Evolutionary conservation across 2,329 filamentous ascomycete species (phyloP).

Genomic region (Sclerotinia spermophila): DNA sequence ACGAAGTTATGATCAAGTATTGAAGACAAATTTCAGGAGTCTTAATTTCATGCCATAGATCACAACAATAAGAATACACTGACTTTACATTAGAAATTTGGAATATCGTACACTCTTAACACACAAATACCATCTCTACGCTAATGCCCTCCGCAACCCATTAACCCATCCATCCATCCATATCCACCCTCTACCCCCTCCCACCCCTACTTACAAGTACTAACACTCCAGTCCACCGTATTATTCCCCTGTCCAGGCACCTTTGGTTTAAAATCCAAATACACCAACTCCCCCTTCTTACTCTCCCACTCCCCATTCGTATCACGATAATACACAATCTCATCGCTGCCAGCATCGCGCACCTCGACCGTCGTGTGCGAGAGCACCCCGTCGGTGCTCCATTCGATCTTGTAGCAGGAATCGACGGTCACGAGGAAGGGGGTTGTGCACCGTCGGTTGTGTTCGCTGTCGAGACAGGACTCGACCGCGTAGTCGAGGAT

Average conservation of each 20-base stretch:
- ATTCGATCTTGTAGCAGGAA: slow-evolving; percentile 42
- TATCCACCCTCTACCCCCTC: too few relatives aligned
- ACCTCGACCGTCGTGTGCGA: slow-evolving; percentile 43
- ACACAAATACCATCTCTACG: too few relatives aligned
- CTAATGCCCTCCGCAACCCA: background rate
- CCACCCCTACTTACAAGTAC: slow-evolving; percentile 35
- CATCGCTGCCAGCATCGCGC: slow-evolving; percentile 39
- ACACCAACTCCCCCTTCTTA: slow-evolving; percentile 44
- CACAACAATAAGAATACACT: background rate
- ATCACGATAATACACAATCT: slow-evolving; percentile 46
- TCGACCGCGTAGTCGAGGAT: slow-evolving; percentile 44
- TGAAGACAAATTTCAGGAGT: background rate
- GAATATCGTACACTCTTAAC: background rate
- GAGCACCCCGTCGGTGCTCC: slow-evolving; percentile 40
- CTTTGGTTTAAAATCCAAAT: slow-evolving; percentile 47
- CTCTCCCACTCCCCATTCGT: slow-evolving; percentile 46
- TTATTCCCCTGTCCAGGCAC: slow-evolving; percentile 43
- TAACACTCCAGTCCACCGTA: slow-evolving; percentile 44
- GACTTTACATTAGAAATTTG: slow-evolving; percentile 2
- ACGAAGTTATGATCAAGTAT: too few relatives aligned
- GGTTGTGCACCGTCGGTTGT: slow-evolving; percentile 35
- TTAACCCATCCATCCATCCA: background rate
- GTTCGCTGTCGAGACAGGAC: slow-evolving; percentile 41
- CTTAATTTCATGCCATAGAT: background rate
- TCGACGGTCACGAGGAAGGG: slow-evolving; percentile 42